Conservation (phyloP, 140 eudicot species). For the Oenanthe javanica region DNA sequence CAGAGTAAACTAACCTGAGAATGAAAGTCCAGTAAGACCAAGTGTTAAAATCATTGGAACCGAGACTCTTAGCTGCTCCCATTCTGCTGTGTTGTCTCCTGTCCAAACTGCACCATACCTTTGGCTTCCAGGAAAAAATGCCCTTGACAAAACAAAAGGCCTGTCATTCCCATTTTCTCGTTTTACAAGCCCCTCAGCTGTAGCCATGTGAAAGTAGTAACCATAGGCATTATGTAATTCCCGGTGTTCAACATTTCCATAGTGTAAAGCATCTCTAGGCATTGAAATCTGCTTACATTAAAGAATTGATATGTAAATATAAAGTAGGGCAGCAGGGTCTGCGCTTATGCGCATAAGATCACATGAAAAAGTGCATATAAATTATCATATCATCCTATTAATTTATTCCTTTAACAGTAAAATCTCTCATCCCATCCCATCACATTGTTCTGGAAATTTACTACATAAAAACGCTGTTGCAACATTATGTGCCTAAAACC, state of each 20-base stretch:
- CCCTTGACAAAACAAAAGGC: constrained; percentile 91
- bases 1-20: constrained; percentile 47
- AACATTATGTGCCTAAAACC: not conserved
- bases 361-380: not conserved
- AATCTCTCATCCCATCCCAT: not conserved
- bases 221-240: constrained; percentile 96
- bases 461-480: not conserved
- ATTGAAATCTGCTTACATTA: constrained; percentile 50
- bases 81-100: constrained; percentile 94
- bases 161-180: constrained; percentile 81
- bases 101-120: constrained; percentile 97
- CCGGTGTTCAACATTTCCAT: constrained; percentile 81
- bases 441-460: not conserved
- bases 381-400: too few species aligned
- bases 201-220: constrained; percentile 93
- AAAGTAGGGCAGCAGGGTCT: not conserved
- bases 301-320: not conserved
- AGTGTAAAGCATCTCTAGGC: constrained; percentile 94
- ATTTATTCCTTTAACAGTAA: not conserved
- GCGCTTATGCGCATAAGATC: not conserved
- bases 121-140: constrained; percentile 90
- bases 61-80: constrained; percentile 96
- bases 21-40: constrained; percentile 82
- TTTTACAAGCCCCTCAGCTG: constrained; percentile 76
- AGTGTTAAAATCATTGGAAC: constrained; percentile 89